Percentiles rank a stretch among this genome's conserved stretches.
phyloP scores from a whole-genome alignment of 2,329 filamentous ascomycete species.

The Orbilia blumenaviensis region DNA sequence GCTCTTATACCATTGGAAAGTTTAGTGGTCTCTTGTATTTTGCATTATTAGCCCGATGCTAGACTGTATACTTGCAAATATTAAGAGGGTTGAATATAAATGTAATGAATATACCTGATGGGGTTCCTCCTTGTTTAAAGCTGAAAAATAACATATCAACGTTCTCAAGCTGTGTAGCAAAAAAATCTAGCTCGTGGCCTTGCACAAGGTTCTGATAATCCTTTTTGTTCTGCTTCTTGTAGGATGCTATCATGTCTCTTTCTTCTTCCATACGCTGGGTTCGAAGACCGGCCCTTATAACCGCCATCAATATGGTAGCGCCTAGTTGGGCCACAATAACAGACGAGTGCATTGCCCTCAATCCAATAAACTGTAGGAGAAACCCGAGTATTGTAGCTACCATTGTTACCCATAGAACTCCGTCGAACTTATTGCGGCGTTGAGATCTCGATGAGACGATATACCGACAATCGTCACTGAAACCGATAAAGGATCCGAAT shows the following conservation, averaged over 20 bases:
- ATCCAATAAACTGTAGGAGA: constrained; percentile 52
- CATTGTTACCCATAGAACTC: constrained; percentile 2
- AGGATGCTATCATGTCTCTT: neutral
- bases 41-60: too few relatives aligned
- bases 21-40: too few relatives aligned
- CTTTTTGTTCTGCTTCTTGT: neutral
- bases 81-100: too few relatives aligned
- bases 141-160: neutral
- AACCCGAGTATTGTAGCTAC: constrained; percentile 44
- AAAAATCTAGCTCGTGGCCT: neutral
- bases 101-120: neutral
- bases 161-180: neutral
- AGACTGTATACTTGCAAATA: too few relatives aligned
- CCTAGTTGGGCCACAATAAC: constrained; percentile 49
- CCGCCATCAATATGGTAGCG: constrained; percentile 47
- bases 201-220: neutral
- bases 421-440: neutral
- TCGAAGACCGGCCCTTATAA: constrained; percentile 39
- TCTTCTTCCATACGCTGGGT: constrained; percentile 5
- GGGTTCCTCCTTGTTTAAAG: neutral
- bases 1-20: neutral
- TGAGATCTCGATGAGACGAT: constrained; percentile 18
- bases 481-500: constrained; percentile 44
- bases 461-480: neutral
- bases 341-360: constrained; percentile 41